These are phyloP conservation scores for Diaporthe sp. DNA, from an alignment of 2,329 filamentous ascomycete genomes.

Conservation along the genomic window DNA sequence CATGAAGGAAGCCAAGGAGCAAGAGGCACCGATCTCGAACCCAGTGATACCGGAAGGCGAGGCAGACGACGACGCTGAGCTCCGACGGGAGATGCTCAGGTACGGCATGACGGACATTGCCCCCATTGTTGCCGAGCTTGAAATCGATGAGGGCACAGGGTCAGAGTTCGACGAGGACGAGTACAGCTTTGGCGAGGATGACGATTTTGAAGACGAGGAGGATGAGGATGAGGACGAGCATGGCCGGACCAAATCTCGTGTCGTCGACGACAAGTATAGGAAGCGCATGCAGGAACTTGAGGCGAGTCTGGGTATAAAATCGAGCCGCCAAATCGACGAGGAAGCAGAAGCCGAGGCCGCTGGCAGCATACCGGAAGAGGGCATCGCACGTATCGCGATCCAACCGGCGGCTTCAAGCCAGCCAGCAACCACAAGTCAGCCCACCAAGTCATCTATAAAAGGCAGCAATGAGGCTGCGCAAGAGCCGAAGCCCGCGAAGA, in stretches of 20 bases:
- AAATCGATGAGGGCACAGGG: constrained; percentile 74
- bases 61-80: constrained; percentile 81
- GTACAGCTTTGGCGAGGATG: constrained; percentile 61
- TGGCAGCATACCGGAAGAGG: constrained; percentile 54
- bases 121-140: constrained; percentile 91
- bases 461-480: constrained; percentile 43
- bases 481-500: constrained; percentile 53
- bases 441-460: constrained; percentile 48
- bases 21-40: constrained; percentile 62
- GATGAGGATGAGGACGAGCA: constrained; percentile 78
- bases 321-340: constrained; percentile 55
- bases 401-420: constrained; percentile 47
- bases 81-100: constrained; percentile 90
- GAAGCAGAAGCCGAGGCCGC: constrained; percentile 45
- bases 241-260: constrained; percentile 78
- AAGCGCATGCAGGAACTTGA: constrained; percentile 89
- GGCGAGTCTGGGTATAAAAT: constrained; percentile 76
- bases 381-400: constrained; percentile 71
- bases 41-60: constrained; percentile 80
- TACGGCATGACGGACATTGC: constrained; percentile 93
- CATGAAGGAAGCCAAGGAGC: constrained; percentile 69
- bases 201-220: constrained; percentile 61
- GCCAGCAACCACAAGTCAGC: constrained; percentile 43
- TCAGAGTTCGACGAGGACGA: constrained; percentile 37
- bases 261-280: constrained; percentile 81